These are phyloP conservation scores for Chaetoceros tenuissimus DNA, from an alignment of 108 stramenopile species.

Conservation along the genomic window DNA sequence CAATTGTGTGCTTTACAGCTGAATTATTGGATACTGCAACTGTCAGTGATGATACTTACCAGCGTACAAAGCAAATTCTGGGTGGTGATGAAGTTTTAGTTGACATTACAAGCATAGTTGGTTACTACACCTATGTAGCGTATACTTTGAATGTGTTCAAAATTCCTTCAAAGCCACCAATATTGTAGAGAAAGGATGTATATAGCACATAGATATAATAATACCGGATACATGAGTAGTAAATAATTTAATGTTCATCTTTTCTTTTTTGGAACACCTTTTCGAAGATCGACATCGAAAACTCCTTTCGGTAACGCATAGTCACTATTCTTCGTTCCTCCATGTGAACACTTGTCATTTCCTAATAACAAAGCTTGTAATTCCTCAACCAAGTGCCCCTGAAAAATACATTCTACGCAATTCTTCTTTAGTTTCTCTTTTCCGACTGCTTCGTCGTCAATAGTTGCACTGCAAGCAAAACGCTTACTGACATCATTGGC, in stretches of 20 bases:
- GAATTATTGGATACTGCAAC: slow-evolving; percentile 64
- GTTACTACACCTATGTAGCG: slow-evolving; percentile 71
- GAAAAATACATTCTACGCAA: slow-evolving; percentile 55
- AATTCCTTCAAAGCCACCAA: slow-evolving; percentile 52
- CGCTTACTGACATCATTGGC: slow-evolving; percentile 49
- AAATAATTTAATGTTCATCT: too few species aligned
- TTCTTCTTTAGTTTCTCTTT: slow-evolving; percentile 52
- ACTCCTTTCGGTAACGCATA: slow-evolving; percentile 50
- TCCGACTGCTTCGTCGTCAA: slow-evolving; percentile 41
- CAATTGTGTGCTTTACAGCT: slow-evolving; percentile 52
- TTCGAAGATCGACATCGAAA: slow-evolving; percentile 43
- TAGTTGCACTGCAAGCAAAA: slow-evolving; percentile 54
- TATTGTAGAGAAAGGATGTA: too few species aligned
- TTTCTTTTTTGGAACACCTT: slow-evolving; percentile 77
- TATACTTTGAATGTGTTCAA: slow-evolving; percentile 73
- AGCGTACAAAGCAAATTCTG: slow-evolving; percentile 29
- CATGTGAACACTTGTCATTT: slow-evolving; percentile 55
- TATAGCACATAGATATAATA: too few species aligned
- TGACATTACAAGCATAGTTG: slow-evolving; percentile 73
- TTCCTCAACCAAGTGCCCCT: slow-evolving; percentile 67
- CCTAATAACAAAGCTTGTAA: slow-evolving; percentile 61
- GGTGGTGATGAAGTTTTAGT: slow-evolving; percentile 54
- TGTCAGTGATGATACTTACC: slow-evolving; percentile 71
- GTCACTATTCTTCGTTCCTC: slow-evolving; percentile 52
- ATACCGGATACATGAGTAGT: too few species aligned